Percentiles rank a stretch among this genome's conserved stretches.
phyloP scores from a whole-genome alignment of 2,329 filamentous ascomycete species.

The Dothideomycetidae sp. region DNA sequence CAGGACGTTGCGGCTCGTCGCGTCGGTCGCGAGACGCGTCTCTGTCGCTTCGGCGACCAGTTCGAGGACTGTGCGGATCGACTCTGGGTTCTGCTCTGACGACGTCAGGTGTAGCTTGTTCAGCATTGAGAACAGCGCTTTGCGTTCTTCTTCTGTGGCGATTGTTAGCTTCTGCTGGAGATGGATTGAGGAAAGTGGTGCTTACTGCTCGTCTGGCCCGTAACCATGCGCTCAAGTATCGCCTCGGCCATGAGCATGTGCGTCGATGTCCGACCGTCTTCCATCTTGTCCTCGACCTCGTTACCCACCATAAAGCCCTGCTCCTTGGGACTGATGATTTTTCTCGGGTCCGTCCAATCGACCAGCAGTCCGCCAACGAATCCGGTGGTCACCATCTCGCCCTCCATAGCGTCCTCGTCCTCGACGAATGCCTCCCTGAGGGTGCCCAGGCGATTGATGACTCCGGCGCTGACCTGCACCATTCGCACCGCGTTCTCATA shows the following conservation, averaged over 20 bases:
- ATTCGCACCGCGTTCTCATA: slow-evolving; percentile 72
- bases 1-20: slow-evolving; percentile 39
- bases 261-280: slow-evolving; percentile 53
- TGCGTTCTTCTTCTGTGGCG: slow-evolving; percentile 65
- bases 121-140: slow-evolving; percentile 61
- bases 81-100: slow-evolving; percentile 17
- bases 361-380: slow-evolving; percentile 70
- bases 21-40: slow-evolving; percentile 36
- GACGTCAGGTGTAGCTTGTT: slow-evolving; percentile 65
- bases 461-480: slow-evolving; percentile 56
- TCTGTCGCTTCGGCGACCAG: slow-evolving; percentile 36
- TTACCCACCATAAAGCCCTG: neutral
- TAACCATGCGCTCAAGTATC: slow-evolving; percentile 59
- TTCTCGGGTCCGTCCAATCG: slow-evolving; percentile 90
- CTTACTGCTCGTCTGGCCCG: slow-evolving; percentile 51
- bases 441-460: slow-evolving; percentile 52
- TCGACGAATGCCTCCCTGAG: slow-evolving; percentile 27
- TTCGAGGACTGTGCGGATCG: slow-evolving; percentile 27
- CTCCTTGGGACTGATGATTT: slow-evolving; percentile 34
- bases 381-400: slow-evolving; percentile 59
- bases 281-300: slow-evolving; percentile 42
- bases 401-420: slow-evolving; percentile 54
- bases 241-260: slow-evolving; percentile 67
- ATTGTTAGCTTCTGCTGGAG: neutral
- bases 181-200: no score